phyloP scores from a whole-genome alignment of 1,139 yeast species.

The Magnusiomyces tetraspermus region DNA sequence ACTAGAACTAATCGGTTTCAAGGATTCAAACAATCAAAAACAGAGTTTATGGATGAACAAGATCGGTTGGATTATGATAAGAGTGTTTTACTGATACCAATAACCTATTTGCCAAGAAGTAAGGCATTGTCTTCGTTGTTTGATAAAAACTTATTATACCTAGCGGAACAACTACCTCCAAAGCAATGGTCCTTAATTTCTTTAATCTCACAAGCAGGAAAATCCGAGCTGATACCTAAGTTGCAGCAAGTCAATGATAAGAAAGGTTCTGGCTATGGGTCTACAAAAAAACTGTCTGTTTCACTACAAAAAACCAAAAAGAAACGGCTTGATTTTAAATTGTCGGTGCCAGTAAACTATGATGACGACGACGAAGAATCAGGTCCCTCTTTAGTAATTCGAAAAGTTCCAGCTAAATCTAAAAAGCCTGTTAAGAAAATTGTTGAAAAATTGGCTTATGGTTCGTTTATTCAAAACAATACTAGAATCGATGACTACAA shows the following conservation, averaged over 20 bases:
- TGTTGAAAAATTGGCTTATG: neutral
- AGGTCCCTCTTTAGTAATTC: neutral
- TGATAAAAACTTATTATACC: neutral
- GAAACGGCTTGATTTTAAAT: neutral
- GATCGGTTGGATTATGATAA: neutral
- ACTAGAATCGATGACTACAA: neutral
- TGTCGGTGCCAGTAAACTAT: neutral
- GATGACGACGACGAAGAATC: neutral
- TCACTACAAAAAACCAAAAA: constrained; percentile 1
- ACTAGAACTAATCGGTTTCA: neutral
- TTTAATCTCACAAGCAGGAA: neutral
- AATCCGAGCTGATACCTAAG: neutral
- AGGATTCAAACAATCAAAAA: neutral
- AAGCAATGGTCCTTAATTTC: neutral
- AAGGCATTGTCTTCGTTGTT: neutral
- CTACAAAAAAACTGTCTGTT: neutral
- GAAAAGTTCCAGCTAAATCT: neutral
- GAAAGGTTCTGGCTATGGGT: neutral
- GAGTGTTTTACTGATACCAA: neutral
- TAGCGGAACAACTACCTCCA: neutral
- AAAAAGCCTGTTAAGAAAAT: neutral
- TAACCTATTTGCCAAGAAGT: neutral
- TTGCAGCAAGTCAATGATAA: neutral
- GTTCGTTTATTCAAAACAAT: neutral
- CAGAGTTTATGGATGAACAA: constrained; percentile 1